Evolutionary conservation across 306 rosid species (phyloP).

Genomic region (Cucurbita pepo): DNA sequence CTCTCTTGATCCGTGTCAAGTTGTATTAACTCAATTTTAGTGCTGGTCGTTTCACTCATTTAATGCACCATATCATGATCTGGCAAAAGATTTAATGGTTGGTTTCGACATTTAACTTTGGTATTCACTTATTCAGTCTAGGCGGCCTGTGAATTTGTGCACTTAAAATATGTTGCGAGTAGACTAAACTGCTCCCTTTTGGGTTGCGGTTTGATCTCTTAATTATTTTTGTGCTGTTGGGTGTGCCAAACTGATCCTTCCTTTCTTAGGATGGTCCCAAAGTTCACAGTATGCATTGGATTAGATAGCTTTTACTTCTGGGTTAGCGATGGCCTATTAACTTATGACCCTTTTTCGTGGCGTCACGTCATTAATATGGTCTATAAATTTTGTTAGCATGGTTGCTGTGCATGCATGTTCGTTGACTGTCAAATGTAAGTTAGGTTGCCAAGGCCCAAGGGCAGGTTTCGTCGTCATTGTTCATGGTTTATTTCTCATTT

Average conservation of each 20-base stretch:
- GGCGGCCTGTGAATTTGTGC: conserved; percentile 18
- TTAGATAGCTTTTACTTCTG: not conserved
- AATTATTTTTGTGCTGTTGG: not conserved
- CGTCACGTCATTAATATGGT: not conserved
- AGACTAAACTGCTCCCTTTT: not conserved
- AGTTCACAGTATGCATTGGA: not conserved
- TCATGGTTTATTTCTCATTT: not conserved
- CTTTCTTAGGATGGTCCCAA: conserved; percentile 3
- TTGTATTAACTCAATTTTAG: conserved; percentile 79
- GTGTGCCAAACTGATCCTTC: not conserved
- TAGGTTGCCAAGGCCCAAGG: not conserved
- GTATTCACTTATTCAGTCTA: conserved; percentile 31
- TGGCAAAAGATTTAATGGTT: conserved; percentile 42
- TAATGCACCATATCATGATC: conserved; percentile 37
- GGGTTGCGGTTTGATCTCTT: not conserved
- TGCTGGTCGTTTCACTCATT: conserved; percentile 63
- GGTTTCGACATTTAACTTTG: conserved; percentile 27
- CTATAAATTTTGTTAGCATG: not conserved
- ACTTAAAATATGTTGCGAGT: not conserved
- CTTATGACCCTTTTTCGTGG: not conserved
- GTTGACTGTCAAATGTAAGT: not conserved
- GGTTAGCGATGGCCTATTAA: no score
- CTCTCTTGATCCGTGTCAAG: conserved; percentile 71
- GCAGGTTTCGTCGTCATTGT: not conserved
- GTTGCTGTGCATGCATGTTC: not conserved